Evolutionary conservation across 139 green algal genomes (phyloP).

Genomic region (Chlorella vulgaris): DNA sequence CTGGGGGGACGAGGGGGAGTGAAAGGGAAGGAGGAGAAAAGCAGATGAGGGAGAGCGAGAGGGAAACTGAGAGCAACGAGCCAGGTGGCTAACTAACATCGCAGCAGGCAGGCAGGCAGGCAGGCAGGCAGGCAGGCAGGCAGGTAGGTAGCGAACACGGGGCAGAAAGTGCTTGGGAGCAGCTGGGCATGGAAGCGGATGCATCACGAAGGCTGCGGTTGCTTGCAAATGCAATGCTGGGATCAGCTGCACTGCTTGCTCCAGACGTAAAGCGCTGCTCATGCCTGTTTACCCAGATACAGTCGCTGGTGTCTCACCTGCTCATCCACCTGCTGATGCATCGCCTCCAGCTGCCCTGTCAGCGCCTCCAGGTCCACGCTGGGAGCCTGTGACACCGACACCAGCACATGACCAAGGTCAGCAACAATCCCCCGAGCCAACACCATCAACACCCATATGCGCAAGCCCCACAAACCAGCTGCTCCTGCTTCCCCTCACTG

Average conservation of each 20-base stretch:
- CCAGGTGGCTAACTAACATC: too few relatives aligned
- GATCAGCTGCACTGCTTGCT: too few relatives aligned
- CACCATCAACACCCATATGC: background rate
- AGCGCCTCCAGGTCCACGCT: conserved; percentile 80
- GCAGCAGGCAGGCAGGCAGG: too few relatives aligned
- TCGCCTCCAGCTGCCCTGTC: conserved; percentile 53
- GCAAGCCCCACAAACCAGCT: too few relatives aligned
- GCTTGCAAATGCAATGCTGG: too few relatives aligned
- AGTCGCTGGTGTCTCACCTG: conserved; percentile 39
- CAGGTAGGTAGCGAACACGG: too few relatives aligned
- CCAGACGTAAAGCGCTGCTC: too few relatives aligned
- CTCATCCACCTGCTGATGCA: conserved; percentile 64
- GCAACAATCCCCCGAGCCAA: background rate
- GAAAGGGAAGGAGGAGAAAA: background rate
- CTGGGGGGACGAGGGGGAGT: background rate
- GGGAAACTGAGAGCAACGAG: background rate
- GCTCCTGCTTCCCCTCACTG: too few relatives aligned
- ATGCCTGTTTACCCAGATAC: background rate
- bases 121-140: too few relatives aligned
- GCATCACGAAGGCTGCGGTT: too few relatives aligned
- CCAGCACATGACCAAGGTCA: conserved; percentile 1
- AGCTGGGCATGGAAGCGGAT: too few relatives aligned
- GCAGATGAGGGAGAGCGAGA: background rate
- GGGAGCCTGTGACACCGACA: conserved; percentile 74
- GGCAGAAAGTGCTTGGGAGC: too few relatives aligned